Conservation (phyloP, 371 early-diverging fungal species). For the Gilbertella persicaria region DNA sequence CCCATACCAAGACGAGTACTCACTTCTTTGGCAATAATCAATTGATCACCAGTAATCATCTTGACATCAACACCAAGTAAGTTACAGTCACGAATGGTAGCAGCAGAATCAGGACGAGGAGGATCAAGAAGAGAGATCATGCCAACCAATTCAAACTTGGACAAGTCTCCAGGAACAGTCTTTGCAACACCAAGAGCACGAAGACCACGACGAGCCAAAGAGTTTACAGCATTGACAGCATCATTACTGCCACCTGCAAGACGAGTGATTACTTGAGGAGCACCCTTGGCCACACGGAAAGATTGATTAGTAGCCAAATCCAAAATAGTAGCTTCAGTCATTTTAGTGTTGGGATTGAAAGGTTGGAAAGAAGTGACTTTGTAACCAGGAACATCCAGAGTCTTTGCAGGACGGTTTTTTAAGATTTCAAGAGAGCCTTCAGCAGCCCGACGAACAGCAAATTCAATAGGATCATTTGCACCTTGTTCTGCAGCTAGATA, state of each 20-base stretch:
- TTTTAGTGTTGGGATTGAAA: constrained; percentile 84
- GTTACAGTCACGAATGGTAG: constrained; percentile 70
- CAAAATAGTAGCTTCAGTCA: constrained; percentile 80
- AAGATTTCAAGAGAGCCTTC: constrained; percentile 67
- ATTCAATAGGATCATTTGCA: constrained; percentile 86
- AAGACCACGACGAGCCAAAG: constrained; percentile 80
- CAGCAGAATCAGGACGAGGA: constrained; percentile 69
- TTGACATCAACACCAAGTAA: constrained; percentile 68
- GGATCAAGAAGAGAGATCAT: constrained; percentile 90
- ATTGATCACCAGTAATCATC: constrained; percentile 84
- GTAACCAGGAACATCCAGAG: constrained; percentile 67
- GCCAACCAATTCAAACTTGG: constrained; percentile 64
- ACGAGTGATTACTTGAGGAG: constrained; percentile 83
- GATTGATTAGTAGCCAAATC: constrained; percentile 65
- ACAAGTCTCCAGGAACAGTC: constrained; percentile 70
- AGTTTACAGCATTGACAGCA: constrained; percentile 80
- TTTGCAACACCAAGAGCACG: constrained; percentile 84
- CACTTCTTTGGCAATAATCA: constrained; percentile 79
- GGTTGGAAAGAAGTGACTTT: constrained; percentile 79
- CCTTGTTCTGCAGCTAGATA: constrained; percentile 87
- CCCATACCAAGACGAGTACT: constrained; percentile 75
- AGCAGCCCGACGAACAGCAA: constrained; percentile 80
- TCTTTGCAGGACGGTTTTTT: constrained; percentile 45
- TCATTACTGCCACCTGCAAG: constrained; percentile 79
- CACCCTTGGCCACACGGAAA: constrained; percentile 86